Percentiles rank a stretch among this genome's conserved stretches.
Conservation (phyloP, 805 yeast species). For the Dipodascus albidus region DNA sequence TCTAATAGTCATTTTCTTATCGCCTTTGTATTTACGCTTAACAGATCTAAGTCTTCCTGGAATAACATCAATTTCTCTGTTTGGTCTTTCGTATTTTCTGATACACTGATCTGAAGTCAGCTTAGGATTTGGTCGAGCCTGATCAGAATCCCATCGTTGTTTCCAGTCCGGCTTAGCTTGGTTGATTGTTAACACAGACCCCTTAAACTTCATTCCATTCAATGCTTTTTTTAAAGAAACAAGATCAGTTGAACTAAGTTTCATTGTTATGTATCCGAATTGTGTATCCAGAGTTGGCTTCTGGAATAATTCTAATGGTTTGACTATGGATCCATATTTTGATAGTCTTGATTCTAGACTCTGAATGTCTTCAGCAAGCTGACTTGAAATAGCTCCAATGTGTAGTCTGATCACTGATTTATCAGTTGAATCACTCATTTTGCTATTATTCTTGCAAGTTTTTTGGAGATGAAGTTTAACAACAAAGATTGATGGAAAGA, state of each 20-base stretch:
- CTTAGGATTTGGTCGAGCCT: conserved; percentile 29
- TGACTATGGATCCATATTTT: conserved; percentile 46
- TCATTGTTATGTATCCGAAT: conserved; percentile 60
- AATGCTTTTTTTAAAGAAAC: conserved; percentile 42
- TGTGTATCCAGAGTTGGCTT: conserved; percentile 43
- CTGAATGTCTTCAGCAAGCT: conserved; percentile 33
- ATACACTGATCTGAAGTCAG: conserved; percentile 17
- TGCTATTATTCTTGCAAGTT: neutral
- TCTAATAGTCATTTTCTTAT: neutral
- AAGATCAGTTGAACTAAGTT: conserved; percentile 35
- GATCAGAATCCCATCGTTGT: conserved; percentile 36
- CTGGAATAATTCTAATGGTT: conserved; percentile 38
- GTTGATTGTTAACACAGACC: conserved; percentile 49
- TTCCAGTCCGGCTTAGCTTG: conserved; percentile 48
- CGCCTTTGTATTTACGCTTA: conserved; percentile 5
- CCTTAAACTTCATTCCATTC: conserved; percentile 68
- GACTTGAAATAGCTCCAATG: conserved; percentile 55
- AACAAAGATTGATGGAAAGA: too few relatives aligned
- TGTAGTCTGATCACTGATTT: conserved; percentile 34
- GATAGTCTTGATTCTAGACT: conserved; percentile 46
- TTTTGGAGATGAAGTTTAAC: too few relatives aligned
- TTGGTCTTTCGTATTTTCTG: neutral
- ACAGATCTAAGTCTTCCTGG: conserved; percentile 23
- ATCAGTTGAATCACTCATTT: neutral
- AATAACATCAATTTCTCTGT: conserved; percentile 24